Base-by-base conservation (phyloP, 768 basidiomycete species). In the Leucocoprinus leucothites region DNA sequence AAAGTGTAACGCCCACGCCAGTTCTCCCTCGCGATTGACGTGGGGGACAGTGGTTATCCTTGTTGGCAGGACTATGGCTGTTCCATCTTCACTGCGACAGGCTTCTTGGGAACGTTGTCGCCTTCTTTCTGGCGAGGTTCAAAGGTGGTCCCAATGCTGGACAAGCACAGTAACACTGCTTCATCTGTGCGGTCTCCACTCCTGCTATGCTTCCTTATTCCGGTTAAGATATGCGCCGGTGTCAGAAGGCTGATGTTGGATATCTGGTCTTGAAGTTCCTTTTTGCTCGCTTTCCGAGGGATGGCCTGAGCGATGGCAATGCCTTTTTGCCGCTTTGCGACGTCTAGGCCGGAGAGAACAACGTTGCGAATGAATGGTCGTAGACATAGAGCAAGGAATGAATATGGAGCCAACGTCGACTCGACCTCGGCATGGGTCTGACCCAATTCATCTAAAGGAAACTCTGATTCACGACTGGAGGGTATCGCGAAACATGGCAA, bases 151-250 rank as follows among this genome's bases (percentile, higher is more conserved):
- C 72, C 70, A 21, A 71, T 57, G 49, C 63, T 62, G 21, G 70
- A 65, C 26, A 75, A 63, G 58, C 65, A 65, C 44, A 63, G 60
- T 48, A 68, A 61, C 16, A 75, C 56, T 21, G 67, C 61, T 25
- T 56, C 53, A 16, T 61, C 60, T 18, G 61, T 24, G 35, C 48
- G 52, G 38, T 56, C 41, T 14, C 22, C 24, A n/a, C 18, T 42
- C 42, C 43, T 57, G 21, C 56, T 42, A 14, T 35, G 44, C 21
- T 24, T 42, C 38, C 73, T 60, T 46, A 77, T 63, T 41, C 76
- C 74, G 28, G 67, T 67, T n/a, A 78, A 61, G 50, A 80, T 67
- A 57, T 80, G 78, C 6, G 72, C 65, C 31, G 78, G 75, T 41
- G 74, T 76, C 57, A 81, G 67, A 38, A 76, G 58, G 40, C 58